Evolutionary conservation across 1,139 yeast species (phyloP), one percentile per base, ranked within the genome.

Genomic region (Geotrichum bryndzae): DNA sequence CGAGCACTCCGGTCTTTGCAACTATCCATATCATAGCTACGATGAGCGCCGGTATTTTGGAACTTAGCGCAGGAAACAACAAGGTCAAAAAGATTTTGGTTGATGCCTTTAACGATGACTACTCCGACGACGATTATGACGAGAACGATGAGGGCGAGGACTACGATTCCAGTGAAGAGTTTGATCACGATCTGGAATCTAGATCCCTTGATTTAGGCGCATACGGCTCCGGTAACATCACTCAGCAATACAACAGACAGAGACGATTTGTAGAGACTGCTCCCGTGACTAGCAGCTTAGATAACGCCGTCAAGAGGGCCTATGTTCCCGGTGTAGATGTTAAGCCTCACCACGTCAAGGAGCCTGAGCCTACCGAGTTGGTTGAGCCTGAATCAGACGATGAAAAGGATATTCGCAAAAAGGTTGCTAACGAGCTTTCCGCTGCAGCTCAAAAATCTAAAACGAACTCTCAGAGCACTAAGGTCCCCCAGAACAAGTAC

Each of bases 181-280:
- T 57, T 57, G 58, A 53, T 35, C 46, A 48, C 38, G 63, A 60
- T 31, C 48, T 60, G 38, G 57, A 57, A 46, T 60, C 63, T 23
- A 53, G 61, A 45, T 54, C 61, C 2, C 52, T 54, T 27, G 66
- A 59, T 18, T 58, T 64, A n/a, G 66, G 60, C 15, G 61, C 61
- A 2, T 54, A 53, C 45, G 61, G 62, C 5, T 60, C 64, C 5
- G 68, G 67, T 22, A 64, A 68, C 53, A 63, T 68, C 29, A 66
- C 70, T 45, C 67, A 68, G 59, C 65, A 63, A 29, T 68, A 68
- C 60, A 68, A 68, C 60, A 62, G 69, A 29, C 65, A 68, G 56
- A 60, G 60, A 51, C 58, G 56, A 57, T 51, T 64, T 35, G 52
- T 54, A 3, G 66, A 63, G 35, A 48, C 59, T 4, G 54, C 52